Evolutionary conservation across 177 flowering plant species (phyloP), one percentile per base, ranked within the genome.

Genomic region (Vitis hybrid): DNA sequence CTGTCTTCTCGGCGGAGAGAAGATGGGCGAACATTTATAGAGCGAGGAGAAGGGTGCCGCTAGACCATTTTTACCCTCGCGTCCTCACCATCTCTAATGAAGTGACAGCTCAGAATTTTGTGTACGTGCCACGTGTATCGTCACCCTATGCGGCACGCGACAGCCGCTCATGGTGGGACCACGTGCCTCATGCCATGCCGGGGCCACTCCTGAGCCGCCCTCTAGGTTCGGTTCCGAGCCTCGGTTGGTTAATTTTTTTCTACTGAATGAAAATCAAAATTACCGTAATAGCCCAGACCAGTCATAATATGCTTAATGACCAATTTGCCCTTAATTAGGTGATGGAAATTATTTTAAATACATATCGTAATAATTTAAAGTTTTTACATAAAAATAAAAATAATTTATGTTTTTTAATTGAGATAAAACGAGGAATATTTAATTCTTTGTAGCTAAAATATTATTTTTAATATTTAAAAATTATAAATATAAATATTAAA

Each of bases 141-240:
- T 17, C 14, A 10, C 5, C 71, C 83, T 81, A 85, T 81, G 90
- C 93, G 90, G 90, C 97, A 82, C 82, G 84, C 80, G 84, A 82
- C 85, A 84, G 81, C 93, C 91, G 87, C 81, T 83, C 82, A 64
- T 77, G 79, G 84, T 66, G 81, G 86, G 88, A 8, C 84, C 78
- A 27, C 35, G 3, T 9, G 5, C 5, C 35, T 4, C n/a, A 3
- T 13, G 53, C 58, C 27, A 20, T 4, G 3, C 41, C 3, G 20
- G 9, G 30, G 14, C 8, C 14, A 4, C 46, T 35, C 6, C 54
- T 30, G 2, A 53, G 83, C 85, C 84, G 80, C 80, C 81, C 80
- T 52, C 50, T 71, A 76, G 89, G 73, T 76, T 85, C 86, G 90
- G 88, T 41, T 63, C 87, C 90, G 80, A 86, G 79, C 86, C 88